Base-by-base conservation (phyloP, 129 eudicot genomes). In the Heracleum sosnowskyi region DNA sequence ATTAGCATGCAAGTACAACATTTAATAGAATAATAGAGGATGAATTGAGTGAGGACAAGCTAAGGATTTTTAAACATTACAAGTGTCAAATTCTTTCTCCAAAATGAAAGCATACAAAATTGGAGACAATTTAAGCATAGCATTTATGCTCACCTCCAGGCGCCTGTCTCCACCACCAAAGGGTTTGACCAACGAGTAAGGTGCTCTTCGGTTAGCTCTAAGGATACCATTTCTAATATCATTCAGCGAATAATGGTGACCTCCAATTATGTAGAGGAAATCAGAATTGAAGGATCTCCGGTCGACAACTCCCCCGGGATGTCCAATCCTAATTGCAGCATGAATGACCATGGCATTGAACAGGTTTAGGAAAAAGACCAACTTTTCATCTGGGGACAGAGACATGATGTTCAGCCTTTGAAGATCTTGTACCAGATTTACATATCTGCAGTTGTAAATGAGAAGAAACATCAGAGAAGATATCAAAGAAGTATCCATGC, bases 341-440 rank as follows among this genome's bases (percentile, higher is more conserved):
- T 95, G 98, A 46, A 95, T 87, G 73, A 90, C 91, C 97, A 95
- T 91, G 11, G 92, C 91, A 57, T 95, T 95, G 76, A 91, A 88
- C 40, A 95, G 85, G 79, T 95, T 95, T 74, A 95, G 77, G 76
- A 95, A 95, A 92, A 95, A 95, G 13, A 90, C 97, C 76, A 95
- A 85, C 82, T 89, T 95, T 77, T 91, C 96, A 75, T 91, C 81
- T 55, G 78, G 81, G 20, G 91, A 80, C 39, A 95, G 91, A 39
- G 89, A 82, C 20, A 40, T 60, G 76, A 95, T 81, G 84, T 95
- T 80, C 77, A 95, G 85, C 81, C 98, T 85, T 26, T 95, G 98
- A 75, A 95, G 94, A 55, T 91, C 96, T 76, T 88, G 94, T 69
- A 88, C 86, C 85, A 95, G 74, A 77, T 87, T 91, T 53, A 90